Conservation (phyloP, 306 rosid genomes). For the Fagus crenata region DNA sequence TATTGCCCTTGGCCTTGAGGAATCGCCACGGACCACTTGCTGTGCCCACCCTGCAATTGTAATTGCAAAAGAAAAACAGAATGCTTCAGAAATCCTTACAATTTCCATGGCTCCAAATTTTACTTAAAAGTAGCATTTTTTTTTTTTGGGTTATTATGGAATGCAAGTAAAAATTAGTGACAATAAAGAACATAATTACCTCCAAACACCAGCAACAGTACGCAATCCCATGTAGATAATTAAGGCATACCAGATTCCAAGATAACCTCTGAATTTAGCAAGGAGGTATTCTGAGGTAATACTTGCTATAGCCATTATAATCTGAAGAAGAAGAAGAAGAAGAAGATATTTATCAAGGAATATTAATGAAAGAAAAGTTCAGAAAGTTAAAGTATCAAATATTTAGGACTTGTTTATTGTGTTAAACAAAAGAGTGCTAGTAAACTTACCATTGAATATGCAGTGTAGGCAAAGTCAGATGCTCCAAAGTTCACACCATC, state of each 20-base stretch:
- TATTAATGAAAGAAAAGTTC: not conserved
- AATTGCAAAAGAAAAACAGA: not conserved
- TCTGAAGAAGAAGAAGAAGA: slow-evolving; percentile 38
- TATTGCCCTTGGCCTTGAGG: not conserved
- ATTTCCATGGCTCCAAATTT: not conserved
- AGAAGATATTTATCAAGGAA: not conserved
- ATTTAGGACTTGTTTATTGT: not conserved
- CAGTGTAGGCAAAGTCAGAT: slow-evolving; percentile 85
- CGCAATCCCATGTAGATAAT: slow-evolving; percentile 85
- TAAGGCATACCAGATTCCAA: slow-evolving; percentile 90
- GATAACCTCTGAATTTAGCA: slow-evolving; percentile 56
- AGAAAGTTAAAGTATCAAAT: not conserved
- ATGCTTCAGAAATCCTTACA: not conserved
- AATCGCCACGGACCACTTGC: slow-evolving; percentile 1
- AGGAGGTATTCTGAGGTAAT: slow-evolving; percentile 56
- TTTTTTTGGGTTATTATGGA: too few relatives aligned
- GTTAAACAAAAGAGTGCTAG: not conserved
- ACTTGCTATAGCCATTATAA: slow-evolving; percentile 69
- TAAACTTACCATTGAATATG: slow-evolving; percentile 71
- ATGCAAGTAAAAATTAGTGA: too few relatives aligned
- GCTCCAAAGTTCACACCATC: slow-evolving; percentile 98
- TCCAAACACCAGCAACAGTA: slow-evolving; percentile 80
- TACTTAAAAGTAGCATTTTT: too few relatives aligned
- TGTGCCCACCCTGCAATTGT: slow-evolving; percentile 2
- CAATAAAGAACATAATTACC: slow-evolving; percentile 36